Conservation (phyloP, 2,329 filamentous ascomycete species). For the Seiridium cupressi region DNA sequence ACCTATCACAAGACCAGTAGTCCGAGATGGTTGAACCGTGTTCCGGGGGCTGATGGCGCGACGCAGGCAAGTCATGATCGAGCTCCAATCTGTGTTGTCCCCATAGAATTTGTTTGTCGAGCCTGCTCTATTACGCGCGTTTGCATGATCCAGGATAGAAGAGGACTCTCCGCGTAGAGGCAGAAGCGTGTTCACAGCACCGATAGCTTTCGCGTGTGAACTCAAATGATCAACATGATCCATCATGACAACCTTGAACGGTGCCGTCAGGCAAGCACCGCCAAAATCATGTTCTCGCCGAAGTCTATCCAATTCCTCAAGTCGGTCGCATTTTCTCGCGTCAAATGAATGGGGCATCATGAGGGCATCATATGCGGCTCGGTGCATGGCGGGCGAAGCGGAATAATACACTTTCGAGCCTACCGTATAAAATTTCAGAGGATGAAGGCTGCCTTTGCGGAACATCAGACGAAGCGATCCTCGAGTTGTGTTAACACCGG, state of each 20-base stretch:
- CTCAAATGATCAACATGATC: conserved; percentile 64
- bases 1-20: conserved; percentile 57
- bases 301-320: conserved; percentile 60
- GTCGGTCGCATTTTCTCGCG: conserved; percentile 55
- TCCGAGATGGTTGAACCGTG: conserved; percentile 50
- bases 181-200: conserved; percentile 69
- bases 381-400: conserved; percentile 71
- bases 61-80: conserved; percentile 60
- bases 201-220: conserved; percentile 67
- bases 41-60: conserved; percentile 69
- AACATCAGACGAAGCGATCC: conserved; percentile 61
- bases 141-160: conserved; percentile 52
- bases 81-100: conserved; percentile 70
- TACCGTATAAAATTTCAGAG: conserved; percentile 67
- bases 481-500: conserved; percentile 50
- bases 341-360: conserved; percentile 67
- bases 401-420: conserved; percentile 68
- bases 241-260: conserved; percentile 70
- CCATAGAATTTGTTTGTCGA: conserved; percentile 64
- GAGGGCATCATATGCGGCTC: conserved; percentile 62
- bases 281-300: conserved; percentile 62
- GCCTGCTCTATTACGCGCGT: conserved; percentile 59
- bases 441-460: conserved; percentile 58
- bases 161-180: conserved; percentile 56
- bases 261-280: conserved; percentile 65